Evolutionary conservation across 768 basidiomycete genomes (phyloP).

Genomic region (Leccinum pellstonianum): DNA sequence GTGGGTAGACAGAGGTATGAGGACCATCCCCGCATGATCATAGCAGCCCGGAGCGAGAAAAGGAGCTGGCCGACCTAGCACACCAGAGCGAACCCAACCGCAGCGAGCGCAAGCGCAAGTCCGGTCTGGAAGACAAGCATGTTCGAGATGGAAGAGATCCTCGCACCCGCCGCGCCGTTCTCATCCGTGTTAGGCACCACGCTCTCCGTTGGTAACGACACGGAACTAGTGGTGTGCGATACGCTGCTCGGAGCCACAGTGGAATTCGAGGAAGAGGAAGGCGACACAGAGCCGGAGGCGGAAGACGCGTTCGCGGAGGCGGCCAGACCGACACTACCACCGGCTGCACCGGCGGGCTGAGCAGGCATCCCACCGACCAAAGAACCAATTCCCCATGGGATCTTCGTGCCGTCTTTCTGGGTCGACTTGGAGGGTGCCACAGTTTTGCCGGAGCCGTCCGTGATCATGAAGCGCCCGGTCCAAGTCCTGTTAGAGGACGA

Average conservation of each 20-base stretch:
- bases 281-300: neutral
- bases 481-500: constrained; percentile 44
- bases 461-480: constrained; percentile 79
- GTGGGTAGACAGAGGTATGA: neutral
- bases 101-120: constrained; percentile 20
- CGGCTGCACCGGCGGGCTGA: constrained; percentile 19
- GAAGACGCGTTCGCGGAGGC: constrained; percentile 5
- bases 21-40: neutral
- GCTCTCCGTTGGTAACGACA: neutral
- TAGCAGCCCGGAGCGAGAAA: neutral
- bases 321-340: constrained; percentile 12
- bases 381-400: constrained; percentile 67
- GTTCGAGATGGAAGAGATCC: neutral
- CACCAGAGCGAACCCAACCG: constrained; percentile 16
- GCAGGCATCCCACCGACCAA: constrained; percentile 46
- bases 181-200: neutral
- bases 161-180: constrained; percentile 9
- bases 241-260: neutral
- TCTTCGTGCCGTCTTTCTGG: constrained; percentile 49
- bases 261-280: neutral
- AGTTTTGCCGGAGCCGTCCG: constrained; percentile 44
- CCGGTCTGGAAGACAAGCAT: constrained; percentile 15
- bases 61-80: constrained; percentile 11
- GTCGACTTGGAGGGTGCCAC: constrained; percentile 49
- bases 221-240: neutral